Base-by-base conservation (phyloP, 2,329 filamentous ascomycete species). In the Aplosporella prunicola region DNA sequence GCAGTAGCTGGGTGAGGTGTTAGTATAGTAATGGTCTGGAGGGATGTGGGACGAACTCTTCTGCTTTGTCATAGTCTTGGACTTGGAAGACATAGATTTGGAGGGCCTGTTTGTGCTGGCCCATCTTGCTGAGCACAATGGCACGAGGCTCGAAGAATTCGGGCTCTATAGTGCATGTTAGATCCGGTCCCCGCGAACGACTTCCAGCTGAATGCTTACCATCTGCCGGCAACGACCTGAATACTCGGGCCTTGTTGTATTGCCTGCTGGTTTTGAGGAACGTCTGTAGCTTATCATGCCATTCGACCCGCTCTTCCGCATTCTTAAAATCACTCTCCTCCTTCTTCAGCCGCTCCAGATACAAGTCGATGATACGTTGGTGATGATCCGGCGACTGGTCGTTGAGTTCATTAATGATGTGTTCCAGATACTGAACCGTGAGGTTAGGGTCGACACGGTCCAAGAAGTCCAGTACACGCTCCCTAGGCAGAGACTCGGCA, bases 11-110 rank as follows among this genome's bases (percentile, higher is more conserved):
- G 13, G 18, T 16, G 14, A 6, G 8, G n/a, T 85, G 47, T 81
- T 85, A 40, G 41, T 41, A 28, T 40, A n/a, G 9, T 68, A 78
- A 44, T 66, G 26, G 2, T n/a, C 17, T 11, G 15, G 9, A 16
- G 11, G 31, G 28, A 15, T 20, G 20, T 25, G 9, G 5, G 22
- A 17, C 17, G 36, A 46, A 94, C 80, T 94, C 86, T 72, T 98
- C 91, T 20, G 91, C 91, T 61, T 94, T 96, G 9, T 66, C 67
- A 45, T 84, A 89, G 57, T 94, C 81, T 47, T 82, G 68, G 58
- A 98, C 75, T 58, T 89, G 91, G 63, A 95, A 98, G 18, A 96
- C 89, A 56, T 94, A 98, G 35, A 98, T 94, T 55, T 91, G 82
- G n/a, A 98, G 66, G 0, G 91, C 91, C 61, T 96, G 87, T 55